Evolutionary conservation across 768 basidiomycete species (phyloP).

Genomic region (Suillus variegatus): DNA sequence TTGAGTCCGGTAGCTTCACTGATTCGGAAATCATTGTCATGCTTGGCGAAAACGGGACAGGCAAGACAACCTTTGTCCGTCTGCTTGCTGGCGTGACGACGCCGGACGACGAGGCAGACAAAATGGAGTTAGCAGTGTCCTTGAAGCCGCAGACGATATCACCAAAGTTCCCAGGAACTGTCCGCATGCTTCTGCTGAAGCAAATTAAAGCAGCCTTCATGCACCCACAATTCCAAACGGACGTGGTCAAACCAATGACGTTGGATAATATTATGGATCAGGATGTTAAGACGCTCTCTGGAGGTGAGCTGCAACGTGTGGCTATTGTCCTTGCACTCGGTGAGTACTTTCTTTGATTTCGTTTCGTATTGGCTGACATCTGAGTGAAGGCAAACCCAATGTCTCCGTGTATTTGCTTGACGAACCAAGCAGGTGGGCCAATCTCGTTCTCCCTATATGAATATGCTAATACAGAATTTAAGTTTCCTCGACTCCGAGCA

Average conservation of each 20-base stretch:
- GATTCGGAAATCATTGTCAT: conserved; percentile 99
- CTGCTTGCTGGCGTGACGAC: conserved; percentile 84
- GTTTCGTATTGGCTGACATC: conserved; percentile 4
- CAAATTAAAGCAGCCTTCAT: conserved; percentile 95
- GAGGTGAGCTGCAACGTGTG: conserved; percentile 97
- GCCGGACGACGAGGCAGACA: conserved; percentile 83
- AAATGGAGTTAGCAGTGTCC: conserved; percentile 82
- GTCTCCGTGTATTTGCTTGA: conserved; percentile 93
- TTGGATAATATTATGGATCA: conserved; percentile 95
- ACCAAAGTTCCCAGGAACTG: conserved; percentile 96
- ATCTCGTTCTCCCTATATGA: neutral
- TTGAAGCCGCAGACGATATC: conserved; percentile 99
- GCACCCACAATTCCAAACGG: conserved; percentile 99
- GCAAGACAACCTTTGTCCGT: conserved; percentile 98
- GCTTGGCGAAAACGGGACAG: conserved; percentile 98
- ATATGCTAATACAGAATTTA: conserved; percentile 6
- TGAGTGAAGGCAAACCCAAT: conserved; percentile 61
- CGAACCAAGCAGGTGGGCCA: conserved; percentile 77
- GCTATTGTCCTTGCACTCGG: conserved; percentile 94
- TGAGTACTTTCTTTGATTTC: conserved; percentile 24
- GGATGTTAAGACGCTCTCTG: conserved; percentile 96
- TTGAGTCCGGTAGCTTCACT: conserved; percentile 89
- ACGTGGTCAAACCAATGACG: conserved; percentile 97
- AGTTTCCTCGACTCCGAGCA: conserved; percentile 99
- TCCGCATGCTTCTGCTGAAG: conserved; percentile 92